These are phyloP conservation scores for Colletotrichum plurivorum DNA, from an alignment of 2,329 filamentous ascomycete species.

Conservation along the genomic window DNA sequence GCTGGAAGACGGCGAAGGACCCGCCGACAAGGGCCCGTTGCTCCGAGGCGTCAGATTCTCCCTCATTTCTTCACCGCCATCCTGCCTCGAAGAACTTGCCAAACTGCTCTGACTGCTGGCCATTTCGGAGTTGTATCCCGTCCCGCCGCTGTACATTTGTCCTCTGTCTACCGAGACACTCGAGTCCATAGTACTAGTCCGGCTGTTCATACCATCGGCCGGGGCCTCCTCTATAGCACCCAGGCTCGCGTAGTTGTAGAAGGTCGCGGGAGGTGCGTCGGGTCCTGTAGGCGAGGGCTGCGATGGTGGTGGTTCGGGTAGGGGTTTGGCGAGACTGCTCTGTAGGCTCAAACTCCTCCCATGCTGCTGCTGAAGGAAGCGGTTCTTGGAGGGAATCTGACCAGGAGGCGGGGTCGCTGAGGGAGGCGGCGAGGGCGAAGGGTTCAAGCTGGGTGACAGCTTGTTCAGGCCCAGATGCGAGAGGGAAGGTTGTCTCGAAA, in stretches of 20 bases:
- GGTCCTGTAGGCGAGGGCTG: slow-evolving; percentile 40
- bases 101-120: slow-evolving; percentile 46
- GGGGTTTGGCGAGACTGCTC: slow-evolving; percentile 70
- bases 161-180: slow-evolving; percentile 47
- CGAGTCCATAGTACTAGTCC: slow-evolving; percentile 66
- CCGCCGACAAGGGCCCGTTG: slow-evolving; percentile 68
- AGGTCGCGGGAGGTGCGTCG: slow-evolving; percentile 50
- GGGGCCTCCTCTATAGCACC: slow-evolving; percentile 46
- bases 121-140: slow-evolving; percentile 53
- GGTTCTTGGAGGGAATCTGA: slow-evolving; percentile 34
- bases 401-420: slow-evolving; percentile 33
- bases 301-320: slow-evolving; percentile 64
- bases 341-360: slow-evolving; percentile 68
- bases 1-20: slow-evolving; percentile 67
- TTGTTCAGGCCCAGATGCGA: slow-evolving; percentile 52
- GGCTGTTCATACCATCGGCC: slow-evolving; percentile 57
- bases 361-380: slow-evolving; percentile 64
- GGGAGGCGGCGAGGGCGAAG: slow-evolving; percentile 47
- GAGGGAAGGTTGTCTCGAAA: slow-evolving; percentile 61
- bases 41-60: slow-evolving; percentile 67
- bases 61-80: slow-evolving; percentile 58
- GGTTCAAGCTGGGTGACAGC: slow-evolving; percentile 45
- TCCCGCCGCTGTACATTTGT: slow-evolving; percentile 55
- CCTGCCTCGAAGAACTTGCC: slow-evolving; percentile 48
- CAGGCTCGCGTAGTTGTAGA: slow-evolving; percentile 48